Conservation (phyloP, 352 stramenopile species). For the Globisporangium spinosum region DNA sequence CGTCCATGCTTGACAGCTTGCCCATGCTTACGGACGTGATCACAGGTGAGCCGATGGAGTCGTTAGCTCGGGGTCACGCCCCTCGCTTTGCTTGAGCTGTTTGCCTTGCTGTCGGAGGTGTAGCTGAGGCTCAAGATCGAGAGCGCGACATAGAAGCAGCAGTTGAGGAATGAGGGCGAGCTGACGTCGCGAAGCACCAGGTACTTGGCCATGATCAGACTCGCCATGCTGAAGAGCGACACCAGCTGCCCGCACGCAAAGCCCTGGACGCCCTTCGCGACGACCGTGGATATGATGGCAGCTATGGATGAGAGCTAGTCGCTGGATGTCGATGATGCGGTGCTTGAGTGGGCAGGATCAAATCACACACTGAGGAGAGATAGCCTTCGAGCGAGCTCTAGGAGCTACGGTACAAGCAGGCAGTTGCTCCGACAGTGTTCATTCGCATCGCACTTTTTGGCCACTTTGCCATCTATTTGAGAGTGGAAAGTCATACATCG, state of each 20-base stretch:
- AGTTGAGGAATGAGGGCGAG: conserved; percentile 35
- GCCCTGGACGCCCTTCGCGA: conserved; percentile 17
- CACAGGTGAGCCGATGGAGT: conserved; percentile 11
- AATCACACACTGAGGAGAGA: conserved; percentile 3
- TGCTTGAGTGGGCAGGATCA: background rate
- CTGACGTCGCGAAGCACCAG: conserved; percentile 26
- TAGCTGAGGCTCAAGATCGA: conserved; percentile 18
- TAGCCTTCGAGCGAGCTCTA: too few relatives aligned
- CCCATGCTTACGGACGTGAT: conserved; percentile 7
- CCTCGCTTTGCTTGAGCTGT: background rate
- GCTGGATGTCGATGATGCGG: background rate
- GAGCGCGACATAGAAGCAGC: conserved; percentile 38
- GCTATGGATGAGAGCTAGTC: background rate
- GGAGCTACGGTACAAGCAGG: too few relatives aligned
- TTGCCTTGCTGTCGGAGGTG: conserved; percentile 7
- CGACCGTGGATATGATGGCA: background rate
- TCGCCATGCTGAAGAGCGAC: conserved; percentile 36
- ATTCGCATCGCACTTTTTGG: too few relatives aligned
- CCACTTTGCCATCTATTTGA: too few relatives aligned
- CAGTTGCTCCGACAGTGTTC: too few relatives aligned
- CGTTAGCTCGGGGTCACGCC: background rate
- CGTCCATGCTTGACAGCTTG: too few relatives aligned
- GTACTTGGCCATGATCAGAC: conserved; percentile 37
- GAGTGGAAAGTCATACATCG: too few relatives aligned
- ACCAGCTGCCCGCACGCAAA: conserved; percentile 41